A percentile compares a stretch with the other conserved stretches of the same genome.
Evolutionary conservation across 805 yeast genomes (phyloP).

Genomic region (Spathaspora girioi): DNA sequence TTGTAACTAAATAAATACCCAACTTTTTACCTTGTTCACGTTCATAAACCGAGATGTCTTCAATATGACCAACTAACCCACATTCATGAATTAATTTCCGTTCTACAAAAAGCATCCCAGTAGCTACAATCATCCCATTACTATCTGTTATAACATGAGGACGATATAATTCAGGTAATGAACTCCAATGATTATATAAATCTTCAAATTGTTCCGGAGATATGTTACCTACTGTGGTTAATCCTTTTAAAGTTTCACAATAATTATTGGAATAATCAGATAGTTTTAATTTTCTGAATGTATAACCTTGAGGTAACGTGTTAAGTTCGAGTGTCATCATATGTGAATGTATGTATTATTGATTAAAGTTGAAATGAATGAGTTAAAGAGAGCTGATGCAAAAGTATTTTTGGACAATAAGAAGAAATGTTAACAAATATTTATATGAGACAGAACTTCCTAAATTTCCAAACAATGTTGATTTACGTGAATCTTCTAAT

Average conservation of each 20-base stretch:
- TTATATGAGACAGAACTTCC: neutral
- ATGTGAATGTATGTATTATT: neutral
- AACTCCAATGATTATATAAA: slow-evolving; percentile 58
- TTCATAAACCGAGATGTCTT: slow-evolving; percentile 79
- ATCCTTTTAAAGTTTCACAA: slow-evolving; percentile 55
- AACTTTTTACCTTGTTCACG: slow-evolving; percentile 80
- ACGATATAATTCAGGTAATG: slow-evolving; percentile 51
- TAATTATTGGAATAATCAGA: slow-evolving; percentile 64
- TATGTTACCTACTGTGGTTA: slow-evolving; percentile 83
- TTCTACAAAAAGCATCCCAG: slow-evolving; percentile 80
- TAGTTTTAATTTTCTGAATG: slow-evolving; percentile 51
- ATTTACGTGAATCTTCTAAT: neutral
- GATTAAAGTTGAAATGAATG: too few species aligned
- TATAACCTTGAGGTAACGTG: slow-evolving; percentile 62
- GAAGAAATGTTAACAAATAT: neutral
- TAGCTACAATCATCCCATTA: slow-evolving; percentile 61
- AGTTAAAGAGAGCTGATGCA: too few species aligned
- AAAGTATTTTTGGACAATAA: neutral
- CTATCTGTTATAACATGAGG: slow-evolving; percentile 64
- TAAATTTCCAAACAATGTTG: neutral
- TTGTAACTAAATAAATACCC: slow-evolving; percentile 64
- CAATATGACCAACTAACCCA: slow-evolving; percentile 89
- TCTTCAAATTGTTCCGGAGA: slow-evolving; percentile 45
- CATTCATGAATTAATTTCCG: slow-evolving; percentile 78
- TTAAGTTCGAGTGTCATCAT: slow-evolving; percentile 9